Base-by-base conservation (phyloP, 2,329 filamentous ascomycete genomes). In the Ophiocordyceps camponoti-rufipedis region DNA sequence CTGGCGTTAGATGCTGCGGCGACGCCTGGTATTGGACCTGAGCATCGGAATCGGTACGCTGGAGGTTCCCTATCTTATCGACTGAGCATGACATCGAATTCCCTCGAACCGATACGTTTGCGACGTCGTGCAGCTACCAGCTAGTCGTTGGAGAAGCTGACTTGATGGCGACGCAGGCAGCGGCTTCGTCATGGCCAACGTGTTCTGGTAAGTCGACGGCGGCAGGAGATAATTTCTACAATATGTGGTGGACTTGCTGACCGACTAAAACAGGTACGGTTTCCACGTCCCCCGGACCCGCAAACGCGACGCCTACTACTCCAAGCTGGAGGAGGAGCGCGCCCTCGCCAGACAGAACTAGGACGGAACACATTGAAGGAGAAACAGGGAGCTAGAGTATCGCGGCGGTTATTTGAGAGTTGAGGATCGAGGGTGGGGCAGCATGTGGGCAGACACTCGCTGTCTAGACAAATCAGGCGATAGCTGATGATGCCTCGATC, bases 231-330 rank as follows among this genome's bases (percentile, higher is more conserved):
- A 9, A 31, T 12, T 31, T n/a, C n/a, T n/a, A n/a, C n/a, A n/a
- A 9, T 3, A 19, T 10, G 11, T 18, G 12, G 40, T 19, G 28
- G 10, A 14, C 9, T 13, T 28, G 6, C 40, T 42, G 11, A 42
- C 40, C 14, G 35, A 28, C 19, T 23, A 5, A 23, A 29, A 51
- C 52, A 78, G 74, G 74, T 74, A 77, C 68, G 74, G 74, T 60
- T 78, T 59, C 66, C 74, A 78, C 65, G 63, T 76, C 56, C 74
- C 74, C 53, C 72, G 74, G 61, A 75, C 71, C 56, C 60, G 68
- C 56, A 67, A 66, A 51, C 74, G 74, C 58, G 74, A 78, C 63
- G 63, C 62, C 61, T 70, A 67, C 69, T 77, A 77, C 67, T 61
- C 61, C 62, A 67, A 74, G 62, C 63, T 76, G 50, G 74, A 78